phyloP scores from a whole-genome alignment of 2,329 filamentous ascomycete species.

The Davidsoniella eucalypti region DNA sequence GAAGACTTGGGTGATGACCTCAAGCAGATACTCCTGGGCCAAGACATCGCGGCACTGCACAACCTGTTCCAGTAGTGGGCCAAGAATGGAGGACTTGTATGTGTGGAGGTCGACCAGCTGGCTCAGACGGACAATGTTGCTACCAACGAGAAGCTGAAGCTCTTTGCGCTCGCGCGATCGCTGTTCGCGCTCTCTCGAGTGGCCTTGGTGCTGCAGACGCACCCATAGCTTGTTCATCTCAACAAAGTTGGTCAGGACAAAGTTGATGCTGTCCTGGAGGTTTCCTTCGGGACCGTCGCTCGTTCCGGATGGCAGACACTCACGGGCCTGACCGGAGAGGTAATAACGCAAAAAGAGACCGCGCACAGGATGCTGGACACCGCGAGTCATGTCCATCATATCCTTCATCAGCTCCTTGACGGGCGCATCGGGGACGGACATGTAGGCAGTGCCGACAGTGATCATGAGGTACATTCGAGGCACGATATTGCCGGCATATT shows the following conservation, averaged over 20 bases:
- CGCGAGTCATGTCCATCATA: constrained; percentile 99
- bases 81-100: constrained; percentile 81
- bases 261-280: constrained; percentile 92
- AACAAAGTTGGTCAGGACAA: constrained; percentile 95
- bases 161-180: constrained; percentile 89
- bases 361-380: constrained; percentile 90
- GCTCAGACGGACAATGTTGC: constrained; percentile 86
- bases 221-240: constrained; percentile 99
- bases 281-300: constrained; percentile 91
- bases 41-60: constrained; percentile 95
- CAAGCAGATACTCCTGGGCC: constrained; percentile 90
- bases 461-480: constrained; percentile 97
- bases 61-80: constrained; percentile 83
- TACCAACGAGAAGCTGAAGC: constrained; percentile 85
- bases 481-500: constrained; percentile 96
- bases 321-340: constrained; percentile 82
- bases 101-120: constrained; percentile 89
- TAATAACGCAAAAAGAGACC: constrained; percentile 94
- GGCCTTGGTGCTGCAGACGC: constrained; percentile 87
- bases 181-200: constrained; percentile 85
- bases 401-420: constrained; percentile 99
- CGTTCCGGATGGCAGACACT: constrained; percentile 65
- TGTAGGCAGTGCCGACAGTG: constrained; percentile 96
- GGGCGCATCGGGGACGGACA: constrained; percentile 93
- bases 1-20: constrained; percentile 98